These are phyloP conservation scores for Pyronema domesticum DNA, from an alignment of 495 filamentous ascomycete species.

Conservation along the genomic window DNA sequence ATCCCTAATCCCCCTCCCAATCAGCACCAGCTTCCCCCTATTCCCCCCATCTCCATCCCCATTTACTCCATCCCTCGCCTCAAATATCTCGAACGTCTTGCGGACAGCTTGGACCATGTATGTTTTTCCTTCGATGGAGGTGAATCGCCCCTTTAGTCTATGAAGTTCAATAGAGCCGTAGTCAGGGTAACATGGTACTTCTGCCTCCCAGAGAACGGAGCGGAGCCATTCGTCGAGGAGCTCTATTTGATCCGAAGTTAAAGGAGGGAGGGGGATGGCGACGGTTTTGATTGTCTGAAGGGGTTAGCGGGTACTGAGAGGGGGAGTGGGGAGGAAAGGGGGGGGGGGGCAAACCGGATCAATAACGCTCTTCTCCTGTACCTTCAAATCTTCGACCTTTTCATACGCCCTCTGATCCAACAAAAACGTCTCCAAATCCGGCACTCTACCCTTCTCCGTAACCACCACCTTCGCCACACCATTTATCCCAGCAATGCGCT, in stretches of 20 bases:
- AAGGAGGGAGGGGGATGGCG: slow-evolving; percentile 41
- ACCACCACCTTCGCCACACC: slow-evolving; percentile 69
- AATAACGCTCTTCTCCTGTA: slow-evolving; percentile 57
- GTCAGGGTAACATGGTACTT: slow-evolving; percentile 32
- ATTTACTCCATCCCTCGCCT: slow-evolving; percentile 23
- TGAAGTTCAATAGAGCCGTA: slow-evolving; percentile 50
- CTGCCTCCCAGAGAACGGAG: slow-evolving; percentile 63
- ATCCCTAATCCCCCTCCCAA: slow-evolving; percentile 16
- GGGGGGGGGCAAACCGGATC: slow-evolving; percentile 35
- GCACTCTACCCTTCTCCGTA: slow-evolving; percentile 61
- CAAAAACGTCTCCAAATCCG: slow-evolving; percentile 62
- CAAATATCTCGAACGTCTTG: slow-evolving; percentile 81
- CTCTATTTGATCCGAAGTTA: slow-evolving; percentile 36
- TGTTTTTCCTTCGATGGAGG: slow-evolving; percentile 39
- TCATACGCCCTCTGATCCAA: slow-evolving; percentile 91
- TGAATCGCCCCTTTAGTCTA: slow-evolving; percentile 62
- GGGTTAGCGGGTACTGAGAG: neutral
- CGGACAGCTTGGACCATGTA: slow-evolving; percentile 82
- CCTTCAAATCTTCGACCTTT: slow-evolving; percentile 47
- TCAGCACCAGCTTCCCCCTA: slow-evolving; percentile 21
- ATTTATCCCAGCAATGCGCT: slow-evolving; percentile 67
- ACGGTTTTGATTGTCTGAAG: slow-evolving; percentile 72
- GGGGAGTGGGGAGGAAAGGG: neutral
- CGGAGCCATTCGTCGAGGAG: slow-evolving; percentile 67
- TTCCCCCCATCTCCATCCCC: neutral